Evolutionary conservation across 345 rosid species (phyloP).

Genomic region (Lepidium africanum): DNA sequence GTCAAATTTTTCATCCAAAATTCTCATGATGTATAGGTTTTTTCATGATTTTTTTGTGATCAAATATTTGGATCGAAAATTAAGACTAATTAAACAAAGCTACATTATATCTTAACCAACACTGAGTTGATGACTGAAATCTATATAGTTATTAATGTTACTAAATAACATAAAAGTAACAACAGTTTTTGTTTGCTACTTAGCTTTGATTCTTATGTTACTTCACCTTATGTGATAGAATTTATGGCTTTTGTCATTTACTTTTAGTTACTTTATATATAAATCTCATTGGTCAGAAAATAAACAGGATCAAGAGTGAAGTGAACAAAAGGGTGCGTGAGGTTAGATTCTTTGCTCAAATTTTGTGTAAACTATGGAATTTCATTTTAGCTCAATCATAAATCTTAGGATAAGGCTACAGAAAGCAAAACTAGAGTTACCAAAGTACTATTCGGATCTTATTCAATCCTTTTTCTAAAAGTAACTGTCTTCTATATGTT

Average conservation of each 20-base stretch:
- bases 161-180: not conserved
- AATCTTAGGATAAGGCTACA: not conserved
- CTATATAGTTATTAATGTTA: not conserved
- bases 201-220: constrained; percentile 27
- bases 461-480: not conserved
- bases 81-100: not conserved
- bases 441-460: not conserved
- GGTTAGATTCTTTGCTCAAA: constrained; percentile 22
- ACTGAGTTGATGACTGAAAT: not conserved
- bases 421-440: not conserved
- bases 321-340: constrained; percentile 27
- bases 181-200: constrained; percentile 11
- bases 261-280: constrained; percentile 4
- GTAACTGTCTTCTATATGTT: not conserved
- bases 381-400: not conserved
- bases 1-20: too few species aligned
- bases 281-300: not conserved
- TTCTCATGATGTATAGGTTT: too few species aligned
- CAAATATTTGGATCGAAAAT: not conserved
- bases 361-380: constrained; percentile 14
- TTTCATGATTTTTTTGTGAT: not conserved
- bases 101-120: not conserved
- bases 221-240: not conserved
- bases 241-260: constrained; percentile 17
- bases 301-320: constrained; percentile 22